Conservation (phyloP, 192 early-diverging fungal species). For the Mortierella hygrophila region DNA sequence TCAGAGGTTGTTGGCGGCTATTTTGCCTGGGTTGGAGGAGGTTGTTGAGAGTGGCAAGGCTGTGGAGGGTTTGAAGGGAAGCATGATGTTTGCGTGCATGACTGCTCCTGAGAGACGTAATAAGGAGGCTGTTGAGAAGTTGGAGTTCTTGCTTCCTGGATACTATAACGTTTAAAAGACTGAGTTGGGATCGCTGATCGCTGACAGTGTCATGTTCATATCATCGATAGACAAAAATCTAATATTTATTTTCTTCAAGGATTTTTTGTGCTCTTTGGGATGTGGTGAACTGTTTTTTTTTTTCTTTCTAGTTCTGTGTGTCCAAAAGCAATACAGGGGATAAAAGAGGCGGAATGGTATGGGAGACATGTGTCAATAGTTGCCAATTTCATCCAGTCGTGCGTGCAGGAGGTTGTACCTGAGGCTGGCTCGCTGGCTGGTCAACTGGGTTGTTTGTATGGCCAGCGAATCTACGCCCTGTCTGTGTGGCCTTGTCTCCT, state of each 20-base stretch:
- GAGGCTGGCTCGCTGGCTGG: neutral
- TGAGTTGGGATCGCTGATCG: neutral
- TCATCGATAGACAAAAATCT: neutral
- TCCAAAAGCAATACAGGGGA: neutral
- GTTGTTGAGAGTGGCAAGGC: slow-evolving; percentile 67
- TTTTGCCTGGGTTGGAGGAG: slow-evolving; percentile 83
- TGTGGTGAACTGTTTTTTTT: neutral
- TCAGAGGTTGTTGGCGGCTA: slow-evolving; percentile 78
- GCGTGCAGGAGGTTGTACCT: neutral
- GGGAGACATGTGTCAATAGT: neutral
- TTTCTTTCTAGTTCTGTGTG: neutral
- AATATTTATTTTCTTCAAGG: neutral
- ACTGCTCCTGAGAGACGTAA: slow-evolving; percentile 82
- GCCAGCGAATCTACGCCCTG: too few species aligned
- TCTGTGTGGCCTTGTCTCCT: too few species aligned
- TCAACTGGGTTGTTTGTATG: neutral
- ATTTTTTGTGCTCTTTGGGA: too few species aligned
- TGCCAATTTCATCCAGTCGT: neutral
- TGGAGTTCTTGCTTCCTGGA: slow-evolving; percentile 88
- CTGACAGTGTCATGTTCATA: neutral
- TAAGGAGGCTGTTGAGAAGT: slow-evolving; percentile 76
- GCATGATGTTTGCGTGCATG: slow-evolving; percentile 89
- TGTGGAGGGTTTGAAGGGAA: slow-evolving; percentile 77
- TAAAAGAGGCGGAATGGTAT: neutral
- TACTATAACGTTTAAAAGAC: slow-evolving; percentile 65